These are phyloP conservation scores for Curvularia spicifera DNA, from an alignment of 2,329 filamentous ascomycete species.

Conservation along the genomic window DNA sequence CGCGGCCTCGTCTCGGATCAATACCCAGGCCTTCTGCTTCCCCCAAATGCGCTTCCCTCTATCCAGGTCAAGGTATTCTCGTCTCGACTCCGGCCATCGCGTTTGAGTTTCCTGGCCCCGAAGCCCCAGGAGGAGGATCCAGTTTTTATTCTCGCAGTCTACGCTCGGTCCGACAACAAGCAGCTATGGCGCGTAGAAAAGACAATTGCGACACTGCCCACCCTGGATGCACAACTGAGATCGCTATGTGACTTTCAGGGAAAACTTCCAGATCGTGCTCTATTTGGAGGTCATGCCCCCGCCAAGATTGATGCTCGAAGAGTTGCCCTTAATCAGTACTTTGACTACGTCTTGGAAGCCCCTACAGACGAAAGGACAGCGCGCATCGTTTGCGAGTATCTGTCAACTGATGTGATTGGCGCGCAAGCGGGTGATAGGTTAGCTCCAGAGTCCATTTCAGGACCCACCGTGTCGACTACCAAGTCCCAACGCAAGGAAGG, in stretches of 20 bases:
- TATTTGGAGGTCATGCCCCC: conserved; percentile 92
- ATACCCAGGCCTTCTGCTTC: conserved; percentile 82
- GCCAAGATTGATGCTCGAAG: conserved; percentile 90
- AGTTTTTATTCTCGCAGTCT: conserved; percentile 88
- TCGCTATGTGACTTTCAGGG: conserved; percentile 74
- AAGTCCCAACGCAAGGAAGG: conserved; percentile 75
- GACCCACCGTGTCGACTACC: conserved; percentile 50
- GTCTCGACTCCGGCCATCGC: conserved; percentile 90
- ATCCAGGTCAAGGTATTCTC: conserved; percentile 88
- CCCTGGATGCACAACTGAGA: conserved; percentile 81
- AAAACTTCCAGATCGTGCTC: conserved; percentile 78
- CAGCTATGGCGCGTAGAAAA: conserved; percentile 97
- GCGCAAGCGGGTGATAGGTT: conserved; percentile 61
- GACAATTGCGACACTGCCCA: conserved; percentile 79
- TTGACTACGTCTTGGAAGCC: conserved; percentile 84
- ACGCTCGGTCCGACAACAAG: conserved; percentile 73
- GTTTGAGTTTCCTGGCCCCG: conserved; percentile 80
- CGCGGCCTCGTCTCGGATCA: conserved; percentile 83
- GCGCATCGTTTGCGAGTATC: conserved; percentile 82
- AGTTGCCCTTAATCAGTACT: conserved; percentile 79
- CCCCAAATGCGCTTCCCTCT: conserved; percentile 85
- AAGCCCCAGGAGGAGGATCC: conserved; percentile 88
- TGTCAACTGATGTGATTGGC: conserved; percentile 71
- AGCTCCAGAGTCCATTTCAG: conserved; percentile 62
- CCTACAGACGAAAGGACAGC: conserved; percentile 79